Conservation (phyloP, 2,329 filamentous ascomycete species). For the Colletotrichum trifolii region DNA sequence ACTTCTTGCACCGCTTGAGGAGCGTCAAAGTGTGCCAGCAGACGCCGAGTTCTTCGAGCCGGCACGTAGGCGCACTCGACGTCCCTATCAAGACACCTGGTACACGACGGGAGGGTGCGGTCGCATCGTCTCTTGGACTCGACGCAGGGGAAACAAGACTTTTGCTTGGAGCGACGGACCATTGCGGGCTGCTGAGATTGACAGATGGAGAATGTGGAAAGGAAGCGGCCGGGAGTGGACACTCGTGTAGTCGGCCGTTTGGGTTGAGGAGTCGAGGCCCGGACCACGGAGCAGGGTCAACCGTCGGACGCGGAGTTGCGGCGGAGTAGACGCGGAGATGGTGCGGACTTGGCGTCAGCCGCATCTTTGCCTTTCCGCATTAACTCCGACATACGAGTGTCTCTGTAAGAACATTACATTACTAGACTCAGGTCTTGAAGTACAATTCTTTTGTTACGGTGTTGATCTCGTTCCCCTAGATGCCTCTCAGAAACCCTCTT, state of each 20-base stretch:
- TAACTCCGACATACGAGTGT: no score
- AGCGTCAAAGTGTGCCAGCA: background rate
- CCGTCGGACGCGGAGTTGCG: no score
- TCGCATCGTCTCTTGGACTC: conserved; percentile 30
- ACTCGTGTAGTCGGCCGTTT: no score
- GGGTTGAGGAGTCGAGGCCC: no score
- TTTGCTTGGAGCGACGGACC: conserved; percentile 27
- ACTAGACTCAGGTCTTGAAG: background rate
- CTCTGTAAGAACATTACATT: no score
- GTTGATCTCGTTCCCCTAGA: conserved; percentile 22
- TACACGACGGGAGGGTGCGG: conserved; percentile 17
- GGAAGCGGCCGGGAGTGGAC: no score
- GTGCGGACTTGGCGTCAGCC: no score
- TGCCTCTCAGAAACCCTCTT: conserved; percentile 46
- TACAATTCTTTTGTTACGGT: background rate
- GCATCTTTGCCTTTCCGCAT: no score
- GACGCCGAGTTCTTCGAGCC: conserved; percentile 1
- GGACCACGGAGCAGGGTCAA: no score
- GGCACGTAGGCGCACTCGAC: conserved; percentile 18
- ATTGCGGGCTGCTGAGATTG: background rate
- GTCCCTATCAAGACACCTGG: conserved; percentile 23
- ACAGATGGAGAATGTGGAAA: no score
- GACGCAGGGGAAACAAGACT: conserved; percentile 19
- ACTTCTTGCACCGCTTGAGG: background rate
- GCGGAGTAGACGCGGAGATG: no score